phyloP scores from a whole-genome alignment of 352 stramenopile species.

The Globisporangium ultimum region DNA sequence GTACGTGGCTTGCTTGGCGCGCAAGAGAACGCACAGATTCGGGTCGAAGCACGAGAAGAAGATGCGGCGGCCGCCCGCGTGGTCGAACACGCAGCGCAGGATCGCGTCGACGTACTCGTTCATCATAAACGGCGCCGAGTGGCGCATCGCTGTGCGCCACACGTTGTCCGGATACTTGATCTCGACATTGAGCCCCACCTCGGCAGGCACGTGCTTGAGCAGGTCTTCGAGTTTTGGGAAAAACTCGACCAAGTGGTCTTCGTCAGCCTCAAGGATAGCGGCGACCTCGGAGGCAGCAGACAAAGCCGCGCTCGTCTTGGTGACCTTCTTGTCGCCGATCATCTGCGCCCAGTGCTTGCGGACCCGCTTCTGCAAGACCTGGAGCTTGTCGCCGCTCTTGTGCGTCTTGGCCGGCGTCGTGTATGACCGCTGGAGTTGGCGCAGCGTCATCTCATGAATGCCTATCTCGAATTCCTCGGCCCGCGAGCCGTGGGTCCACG shows the following conservation, averaged over 20 bases:
- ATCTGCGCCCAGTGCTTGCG: slow-evolving; percentile 71
- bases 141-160: slow-evolving; percentile 36
- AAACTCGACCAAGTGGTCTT: slow-evolving; percentile 65
- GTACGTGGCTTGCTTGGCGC: slow-evolving; percentile 70
- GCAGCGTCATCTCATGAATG: slow-evolving; percentile 65
- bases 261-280: slow-evolving; percentile 16
- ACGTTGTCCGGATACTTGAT: slow-evolving; percentile 78
- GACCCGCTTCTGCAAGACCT: slow-evolving; percentile 39
- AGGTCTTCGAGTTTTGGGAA: slow-evolving; percentile 67
- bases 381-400: slow-evolving; percentile 20
- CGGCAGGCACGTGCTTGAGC: slow-evolving; percentile 64
- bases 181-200: slow-evolving; percentile 78
- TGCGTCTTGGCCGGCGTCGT: slow-evolving; percentile 32
- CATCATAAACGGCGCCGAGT: slow-evolving; percentile 54
- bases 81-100: slow-evolving; percentile 68
- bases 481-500: slow-evolving; percentile 37
- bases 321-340: slow-evolving; percentile 20
- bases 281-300: not conserved
- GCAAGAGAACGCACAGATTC: slow-evolving; percentile 58
- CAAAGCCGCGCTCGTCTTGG: slow-evolving; percentile 5
- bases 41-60: slow-evolving; percentile 86
- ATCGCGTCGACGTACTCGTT: slow-evolving; percentile 75
- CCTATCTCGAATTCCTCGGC: slow-evolving; percentile 60
- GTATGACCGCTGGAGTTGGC: slow-evolving; percentile 50
- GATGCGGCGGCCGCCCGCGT: slow-evolving; percentile 50